Evolutionary conservation across 75 land plant genomes (phyloP).

Genomic region (Selaginella moellendorffii): DNA sequence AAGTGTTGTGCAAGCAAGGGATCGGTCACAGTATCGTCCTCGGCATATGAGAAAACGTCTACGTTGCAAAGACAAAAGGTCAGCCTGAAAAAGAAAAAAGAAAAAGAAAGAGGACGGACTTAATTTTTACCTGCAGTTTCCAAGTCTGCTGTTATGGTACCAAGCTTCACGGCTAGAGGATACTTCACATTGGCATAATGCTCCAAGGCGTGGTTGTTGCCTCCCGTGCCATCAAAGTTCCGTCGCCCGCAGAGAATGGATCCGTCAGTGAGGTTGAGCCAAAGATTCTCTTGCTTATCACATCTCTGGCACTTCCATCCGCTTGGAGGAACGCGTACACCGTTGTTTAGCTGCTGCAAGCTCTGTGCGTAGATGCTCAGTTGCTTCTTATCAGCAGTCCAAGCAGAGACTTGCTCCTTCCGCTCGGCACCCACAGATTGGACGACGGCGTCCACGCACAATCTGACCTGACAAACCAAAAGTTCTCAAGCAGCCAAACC

Average conservation of each 20-base stretch:
- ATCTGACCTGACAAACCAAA: conserved; percentile 54
- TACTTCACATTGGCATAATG: conserved; percentile 74
- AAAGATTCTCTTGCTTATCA: conserved; percentile 88
- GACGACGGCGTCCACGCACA: conserved; percentile 84
- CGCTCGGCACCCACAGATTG: conserved; percentile 70
- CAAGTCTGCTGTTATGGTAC: conserved; percentile 91
- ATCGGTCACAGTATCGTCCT: conserved; percentile 90
- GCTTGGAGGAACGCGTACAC: conserved; percentile 62
- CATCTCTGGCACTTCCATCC: conserved; percentile 96
- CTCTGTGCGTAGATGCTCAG: conserved; percentile 61
- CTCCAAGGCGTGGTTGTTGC: conserved; percentile 92
- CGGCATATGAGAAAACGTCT: conserved; percentile 96
- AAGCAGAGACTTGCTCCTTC: conserved; percentile 82
- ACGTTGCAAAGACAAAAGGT: too few species aligned
- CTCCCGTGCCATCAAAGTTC: conserved; percentile 98
- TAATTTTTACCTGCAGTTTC: conserved; percentile 88
- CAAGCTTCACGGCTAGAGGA: conserved; percentile 98
- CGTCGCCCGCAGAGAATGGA: conserved; percentile 83
- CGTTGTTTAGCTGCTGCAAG: conserved; percentile 75
- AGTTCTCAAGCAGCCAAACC: background rate
- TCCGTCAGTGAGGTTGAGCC: conserved; percentile 97
- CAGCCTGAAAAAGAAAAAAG: too few species aligned
- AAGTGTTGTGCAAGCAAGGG: conserved; percentile 86
- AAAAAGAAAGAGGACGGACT: too few species aligned
- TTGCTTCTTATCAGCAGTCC: conserved; percentile 88